A percentile compares a stretch with the other conserved stretches of the same genome.
Evolutionary conservation across 306 rosid genomes (phyloP).

Genomic region (Styphnolobium japonicum): DNA sequence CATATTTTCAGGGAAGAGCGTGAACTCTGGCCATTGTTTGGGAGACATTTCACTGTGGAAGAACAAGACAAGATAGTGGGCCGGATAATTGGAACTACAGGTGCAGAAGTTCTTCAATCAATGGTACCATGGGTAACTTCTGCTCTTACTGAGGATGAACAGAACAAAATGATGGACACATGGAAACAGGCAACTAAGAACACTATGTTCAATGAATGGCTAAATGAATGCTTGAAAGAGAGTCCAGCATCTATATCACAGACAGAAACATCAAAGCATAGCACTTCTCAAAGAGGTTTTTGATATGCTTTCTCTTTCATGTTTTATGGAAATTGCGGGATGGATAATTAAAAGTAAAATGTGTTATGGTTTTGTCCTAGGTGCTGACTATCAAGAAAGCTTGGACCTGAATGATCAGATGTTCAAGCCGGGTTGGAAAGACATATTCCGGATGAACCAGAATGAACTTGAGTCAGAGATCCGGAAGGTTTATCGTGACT

Average conservation of each 20-base stretch:
- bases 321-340: conserved; percentile 11
- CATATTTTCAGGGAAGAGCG: conserved; percentile 97
- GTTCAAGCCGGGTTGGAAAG: conserved; percentile 99
- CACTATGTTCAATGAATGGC: conserved; percentile 99
- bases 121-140: conserved; percentile 99
- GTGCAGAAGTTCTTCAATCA: conserved; percentile 99
- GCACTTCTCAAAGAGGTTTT: conserved; percentile 64
- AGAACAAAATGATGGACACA: conserved; percentile 94
- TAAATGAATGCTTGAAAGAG: conserved; percentile 94
- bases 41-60: conserved; percentile 88
- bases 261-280: conserved; percentile 50
- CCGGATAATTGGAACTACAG: conserved; percentile 96
- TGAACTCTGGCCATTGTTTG: conserved; percentile 97
- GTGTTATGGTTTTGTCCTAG: conserved; percentile 40
- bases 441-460: conserved; percentile 98
- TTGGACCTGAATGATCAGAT: conserved; percentile 84
- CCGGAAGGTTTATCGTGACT: conserved; percentile 92
- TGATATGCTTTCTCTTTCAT: conserved; percentile 18
- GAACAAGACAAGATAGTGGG: conserved; percentile 98
- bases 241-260: conserved; percentile 52
- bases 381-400: conserved; percentile 76
- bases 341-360: conserved; percentile 9
- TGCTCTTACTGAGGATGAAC: conserved; percentile 97
- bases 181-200: conserved; percentile 99
- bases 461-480: conserved; percentile 96